Conservation (phyloP, 1,139 yeast species). For the Yamadazyma jaroonii region DNA sequence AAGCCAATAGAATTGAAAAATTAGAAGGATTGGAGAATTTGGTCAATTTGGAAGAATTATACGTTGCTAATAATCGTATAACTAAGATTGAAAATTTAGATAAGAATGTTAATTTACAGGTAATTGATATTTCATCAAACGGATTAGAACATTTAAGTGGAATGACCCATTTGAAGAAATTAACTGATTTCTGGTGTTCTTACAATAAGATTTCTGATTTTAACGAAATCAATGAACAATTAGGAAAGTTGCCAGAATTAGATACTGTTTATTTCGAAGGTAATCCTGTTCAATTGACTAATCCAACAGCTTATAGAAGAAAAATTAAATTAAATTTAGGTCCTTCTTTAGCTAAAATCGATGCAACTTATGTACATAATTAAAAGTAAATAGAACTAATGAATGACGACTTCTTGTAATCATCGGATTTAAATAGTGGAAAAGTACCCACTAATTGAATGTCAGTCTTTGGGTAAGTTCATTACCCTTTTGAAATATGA, state of each 20-base stretch:
- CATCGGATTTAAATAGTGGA: background rate
- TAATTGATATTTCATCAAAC: conserved; percentile 82
- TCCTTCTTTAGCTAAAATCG: conserved; percentile 78
- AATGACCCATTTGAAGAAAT: conserved; percentile 57
- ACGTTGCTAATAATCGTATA: conserved; percentile 84
- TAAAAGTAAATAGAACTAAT: conserved; percentile 6
- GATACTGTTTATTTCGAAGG: conserved; percentile 95
- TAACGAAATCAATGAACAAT: conserved; percentile 63
- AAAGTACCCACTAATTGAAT: background rate
- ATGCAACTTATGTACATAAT: conserved; percentile 68
- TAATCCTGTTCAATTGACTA: conserved; percentile 78
- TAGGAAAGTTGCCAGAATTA: conserved; percentile 59
- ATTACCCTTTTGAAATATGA: no score
- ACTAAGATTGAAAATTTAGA: conserved; percentile 76
- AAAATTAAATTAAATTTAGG: conserved; percentile 74
- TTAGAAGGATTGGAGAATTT: conserved; percentile 79
- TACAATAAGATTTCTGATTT: conserved; percentile 68
- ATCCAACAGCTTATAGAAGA: conserved; percentile 80
- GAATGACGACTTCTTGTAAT: background rate
- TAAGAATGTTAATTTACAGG: conserved; percentile 61
- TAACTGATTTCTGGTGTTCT: conserved; percentile 95
- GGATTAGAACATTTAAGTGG: conserved; percentile 60
- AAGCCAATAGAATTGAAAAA: conserved; percentile 76
- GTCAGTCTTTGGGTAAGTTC: no score
- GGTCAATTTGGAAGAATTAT: conserved; percentile 75